These are phyloP conservation scores for Hypomontagnella submonticulosa DNA, from an alignment of 495 filamentous ascomycete species.

Conservation along the genomic window DNA sequence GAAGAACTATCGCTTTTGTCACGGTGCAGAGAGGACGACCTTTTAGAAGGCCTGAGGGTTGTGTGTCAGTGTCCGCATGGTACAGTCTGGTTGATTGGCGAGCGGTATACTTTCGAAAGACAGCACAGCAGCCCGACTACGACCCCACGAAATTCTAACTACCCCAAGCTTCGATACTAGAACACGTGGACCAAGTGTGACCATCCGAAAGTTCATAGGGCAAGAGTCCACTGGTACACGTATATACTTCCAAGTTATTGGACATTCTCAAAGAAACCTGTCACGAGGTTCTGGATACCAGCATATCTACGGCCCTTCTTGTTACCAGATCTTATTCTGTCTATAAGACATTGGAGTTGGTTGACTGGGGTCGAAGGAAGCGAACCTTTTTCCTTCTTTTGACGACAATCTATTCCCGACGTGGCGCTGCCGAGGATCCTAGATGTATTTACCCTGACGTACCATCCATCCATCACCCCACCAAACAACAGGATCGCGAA, in stretches of 20 bases:
- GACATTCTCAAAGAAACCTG: conserved; percentile 32
- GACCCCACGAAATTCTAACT: conserved; percentile 46
- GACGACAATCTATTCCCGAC: conserved; percentile 43
- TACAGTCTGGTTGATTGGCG: conserved; percentile 44
- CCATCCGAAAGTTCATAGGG: conserved; percentile 38
- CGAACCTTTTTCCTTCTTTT: conserved; percentile 18
- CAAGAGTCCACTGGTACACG: conserved; percentile 48
- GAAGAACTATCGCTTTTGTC: conserved; percentile 30
- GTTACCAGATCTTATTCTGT: conserved; percentile 19
- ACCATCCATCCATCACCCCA: conserved; percentile 38
- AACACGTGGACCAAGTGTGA: conserved; percentile 50
- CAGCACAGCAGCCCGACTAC: conserved; percentile 48
- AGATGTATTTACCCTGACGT: conserved; percentile 45
- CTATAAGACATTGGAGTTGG: conserved; percentile 26
- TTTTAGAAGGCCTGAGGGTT: conserved; percentile 36
- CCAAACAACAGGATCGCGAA: conserved; percentile 32
- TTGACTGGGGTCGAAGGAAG: conserved; percentile 22
- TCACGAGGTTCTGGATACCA: conserved; percentile 42
- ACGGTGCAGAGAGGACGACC: conserved; percentile 43
- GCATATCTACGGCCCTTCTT: conserved; percentile 27
- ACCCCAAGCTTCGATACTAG: conserved; percentile 41
- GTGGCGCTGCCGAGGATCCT: conserved; percentile 39
- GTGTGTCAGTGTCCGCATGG: conserved; percentile 44
- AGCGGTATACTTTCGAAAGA: conserved; percentile 34
- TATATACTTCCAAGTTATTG: conserved; percentile 45